Evolutionary conservation across 176 grass and related monocot genomes (phyloP), one percentile per base, ranked within the genome.

Genomic region (Oryza longistaminata): DNA sequence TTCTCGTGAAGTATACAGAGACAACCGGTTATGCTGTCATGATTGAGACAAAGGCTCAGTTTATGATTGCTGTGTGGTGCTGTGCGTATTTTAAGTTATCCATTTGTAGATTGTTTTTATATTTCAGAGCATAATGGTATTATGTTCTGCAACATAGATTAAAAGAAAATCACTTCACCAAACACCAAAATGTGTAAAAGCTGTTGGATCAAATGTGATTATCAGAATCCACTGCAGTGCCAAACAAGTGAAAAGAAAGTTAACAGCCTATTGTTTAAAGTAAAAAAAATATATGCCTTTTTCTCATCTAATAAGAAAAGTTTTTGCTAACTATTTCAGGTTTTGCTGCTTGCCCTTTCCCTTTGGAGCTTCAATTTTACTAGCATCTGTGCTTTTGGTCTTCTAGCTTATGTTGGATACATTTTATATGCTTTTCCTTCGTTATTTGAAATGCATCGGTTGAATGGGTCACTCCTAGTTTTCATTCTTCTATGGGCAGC

Each of bases 381-480:
- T 74, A 95, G 96, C 79, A 87, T 98, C 78, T 98, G 96, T 69
- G 96, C 96, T 69, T 98, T 98, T 92, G 96, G 96, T 81, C 87
- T 98, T 58, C 88, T 98, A 75, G 96, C 91, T 87, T 98, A 98
- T 85, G 93, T 98, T 73, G 96, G 96, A 45, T 98, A 98, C 85
- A 92, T 98, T 86, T 73, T 98, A 81, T 98, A 92, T 85, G 86
- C 93, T 86, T 98, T 98, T 85, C 96, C 96, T 27, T 95, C 96
- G 13, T 90, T 98, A 55, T 93, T 98, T 34, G 84, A 92, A 89
- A 91, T 98, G 77, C 96, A 98, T 67, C 90, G 96, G 77, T 87
- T 98, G 84, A 98, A 98, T 87, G 93, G 95, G 11, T 93, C 91
- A 48, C 96, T 98, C 83, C 83, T 98, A 43, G 91, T 98, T 49